A percentile compares a stretch with the other conserved stretches of the same genome.
phyloP scores from a whole-genome alignment of 495 filamentous ascomycete genomes.

The Aspergillus avenaceus region DNA sequence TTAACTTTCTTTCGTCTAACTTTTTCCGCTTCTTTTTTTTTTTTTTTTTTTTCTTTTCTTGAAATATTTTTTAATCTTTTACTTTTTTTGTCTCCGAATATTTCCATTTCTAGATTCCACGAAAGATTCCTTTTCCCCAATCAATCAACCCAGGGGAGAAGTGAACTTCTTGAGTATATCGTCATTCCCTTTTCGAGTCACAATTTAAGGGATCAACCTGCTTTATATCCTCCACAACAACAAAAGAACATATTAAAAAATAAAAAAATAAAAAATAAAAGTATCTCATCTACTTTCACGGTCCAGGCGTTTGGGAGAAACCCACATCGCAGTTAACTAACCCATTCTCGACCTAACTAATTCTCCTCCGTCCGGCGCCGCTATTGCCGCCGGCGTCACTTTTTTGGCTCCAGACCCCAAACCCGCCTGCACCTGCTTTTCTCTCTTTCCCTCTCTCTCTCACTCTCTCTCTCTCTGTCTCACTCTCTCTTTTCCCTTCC shows the following conservation, averaged over 20 bases:
- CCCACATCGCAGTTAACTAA: slow-evolving; percentile 1
- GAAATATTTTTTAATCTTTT: too few relatives aligned
- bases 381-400: slow-evolving; percentile 21
- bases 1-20: too few relatives aligned
- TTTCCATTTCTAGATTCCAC: too few relatives aligned
- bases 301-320: slow-evolving; percentile 12
- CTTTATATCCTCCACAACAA: neutral
- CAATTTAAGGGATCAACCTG: neutral
- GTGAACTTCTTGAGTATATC: too few relatives aligned
- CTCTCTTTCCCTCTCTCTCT: slow-evolving; percentile 15
- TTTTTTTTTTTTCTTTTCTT: too few relatives aligned
- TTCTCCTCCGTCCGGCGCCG: slow-evolving; percentile 11
- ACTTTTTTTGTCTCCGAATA: too few relatives aligned
- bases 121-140: too few relatives aligned
- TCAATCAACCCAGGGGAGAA: too few relatives aligned
- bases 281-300: too few relatives aligned
- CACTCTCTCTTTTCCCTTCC: slow-evolving; percentile 8
- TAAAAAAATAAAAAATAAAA: too few relatives aligned
- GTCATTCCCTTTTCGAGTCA: too few relatives aligned
- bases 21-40: too few relatives aligned
- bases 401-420: slow-evolving; percentile 18
- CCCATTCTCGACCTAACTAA: neutral
- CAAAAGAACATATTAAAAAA: neutral
- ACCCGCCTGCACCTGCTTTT: slow-evolving; percentile 21
- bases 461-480: slow-evolving; percentile 8